These are phyloP conservation scores for Papiliotrema fonsecae DNA, from an alignment of 1,284 basidiomycete genomes.

Conservation along the genomic window DNA sequence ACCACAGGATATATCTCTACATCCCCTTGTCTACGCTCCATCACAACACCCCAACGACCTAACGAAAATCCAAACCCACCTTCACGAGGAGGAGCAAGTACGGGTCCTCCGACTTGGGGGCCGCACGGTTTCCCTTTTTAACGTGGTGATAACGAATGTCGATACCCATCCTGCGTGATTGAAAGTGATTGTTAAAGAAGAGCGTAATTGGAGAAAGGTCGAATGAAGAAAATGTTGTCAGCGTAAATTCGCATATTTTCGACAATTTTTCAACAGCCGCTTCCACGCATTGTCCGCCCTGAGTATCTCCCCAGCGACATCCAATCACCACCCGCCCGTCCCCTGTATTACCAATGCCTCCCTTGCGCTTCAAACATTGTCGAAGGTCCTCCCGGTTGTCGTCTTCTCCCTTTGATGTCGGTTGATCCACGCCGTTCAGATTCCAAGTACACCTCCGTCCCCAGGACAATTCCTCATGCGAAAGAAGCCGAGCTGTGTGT, in stretches of 20 bases:
- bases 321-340: neutral
- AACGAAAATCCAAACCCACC: conserved; percentile 53
- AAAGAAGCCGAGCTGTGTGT: neutral
- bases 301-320: neutral
- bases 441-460: too few relatives aligned
- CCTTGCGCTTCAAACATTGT: neutral
- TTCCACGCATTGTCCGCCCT: neutral
- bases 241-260: neutral
- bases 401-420: neutral
- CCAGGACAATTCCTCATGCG: neutral
- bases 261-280: neutral
- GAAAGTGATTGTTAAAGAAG: neutral
- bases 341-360: neutral
- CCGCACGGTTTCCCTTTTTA: conserved; percentile 92
- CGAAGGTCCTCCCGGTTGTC: neutral
- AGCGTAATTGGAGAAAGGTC: neutral
- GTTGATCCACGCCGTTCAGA: neutral
- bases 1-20: too few relatives aligned
- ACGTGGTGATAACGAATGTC: conserved; percentile 97
- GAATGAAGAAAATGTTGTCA: conserved; percentile 1
- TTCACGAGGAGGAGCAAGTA: conserved; percentile 98
- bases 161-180: conserved; percentile 66
- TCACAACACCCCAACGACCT: neutral
- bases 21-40: neutral
- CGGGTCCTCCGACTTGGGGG: conserved; percentile 98